These are phyloP conservation scores for Curvularia sp. DNA, from an alignment of 2,329 filamentous ascomycete species.

Conservation along the genomic window DNA sequence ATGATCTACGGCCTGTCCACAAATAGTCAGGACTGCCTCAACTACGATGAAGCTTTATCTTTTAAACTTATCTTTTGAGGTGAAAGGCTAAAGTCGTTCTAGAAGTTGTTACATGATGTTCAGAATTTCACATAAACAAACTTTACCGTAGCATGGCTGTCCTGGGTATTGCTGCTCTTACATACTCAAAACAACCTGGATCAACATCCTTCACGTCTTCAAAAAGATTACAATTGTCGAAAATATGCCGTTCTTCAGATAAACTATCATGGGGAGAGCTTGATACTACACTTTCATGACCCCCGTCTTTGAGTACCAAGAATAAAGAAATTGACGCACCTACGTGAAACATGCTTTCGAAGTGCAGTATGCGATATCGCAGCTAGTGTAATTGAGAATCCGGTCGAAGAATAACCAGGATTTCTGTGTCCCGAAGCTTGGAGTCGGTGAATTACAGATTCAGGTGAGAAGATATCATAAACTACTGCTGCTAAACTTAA, in stretches of 20 bases:
- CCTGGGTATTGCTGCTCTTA: not conserved
- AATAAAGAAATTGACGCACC: not conserved
- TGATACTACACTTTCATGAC: not conserved
- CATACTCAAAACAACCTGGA: not conserved
- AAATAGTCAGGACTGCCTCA: not conserved
- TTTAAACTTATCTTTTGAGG: too few relatives aligned
- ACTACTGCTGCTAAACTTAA: not conserved
- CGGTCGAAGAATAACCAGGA: not conserved
- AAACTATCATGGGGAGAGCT: too few relatives aligned
- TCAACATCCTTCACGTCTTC: not conserved
- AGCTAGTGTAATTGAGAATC: not conserved
- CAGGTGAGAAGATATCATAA: not conserved
- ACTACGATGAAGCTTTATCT: not conserved
- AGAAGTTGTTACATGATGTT: not conserved
- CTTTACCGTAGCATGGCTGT: not conserved
- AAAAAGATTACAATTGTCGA: too few relatives aligned
- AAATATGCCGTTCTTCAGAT: not conserved
- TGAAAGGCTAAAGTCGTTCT: not conserved
- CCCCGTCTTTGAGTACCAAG: not conserved
- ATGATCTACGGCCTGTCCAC: not conserved
- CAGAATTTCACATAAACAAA: not conserved
- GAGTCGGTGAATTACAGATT: not conserved
- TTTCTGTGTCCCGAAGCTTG: not conserved
- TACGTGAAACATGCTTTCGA: not conserved
- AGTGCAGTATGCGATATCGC: not conserved